Conservation (phyloP, 139 green algal genomes). For the Volvox africanus region DNA sequence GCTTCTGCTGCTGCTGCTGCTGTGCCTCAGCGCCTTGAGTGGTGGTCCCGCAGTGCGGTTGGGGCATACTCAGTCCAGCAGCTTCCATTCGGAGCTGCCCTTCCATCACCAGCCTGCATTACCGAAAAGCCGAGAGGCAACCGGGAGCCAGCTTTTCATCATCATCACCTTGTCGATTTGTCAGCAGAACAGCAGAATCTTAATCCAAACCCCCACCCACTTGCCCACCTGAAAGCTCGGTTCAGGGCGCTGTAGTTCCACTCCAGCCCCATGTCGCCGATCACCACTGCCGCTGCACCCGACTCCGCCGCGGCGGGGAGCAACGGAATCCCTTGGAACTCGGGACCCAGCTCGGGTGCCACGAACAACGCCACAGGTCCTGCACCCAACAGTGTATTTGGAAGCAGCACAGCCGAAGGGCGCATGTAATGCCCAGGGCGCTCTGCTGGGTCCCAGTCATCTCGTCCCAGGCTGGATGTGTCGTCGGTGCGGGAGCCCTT, state of each 20-base stretch:
- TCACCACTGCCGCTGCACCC: slow-evolving; percentile 15
- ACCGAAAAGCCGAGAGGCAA: not conserved
- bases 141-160: not conserved
- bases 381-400: not conserved
- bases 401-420: too few relatives aligned
- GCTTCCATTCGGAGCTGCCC: not conserved
- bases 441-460: too few relatives aligned
- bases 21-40: not conserved
- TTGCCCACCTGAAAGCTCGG: slow-evolving; percentile 22
- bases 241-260: slow-evolving; percentile 28
- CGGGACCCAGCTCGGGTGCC: not conserved
- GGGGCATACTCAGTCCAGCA: not conserved
- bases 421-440: too few relatives aligned
- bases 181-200: not conserved
- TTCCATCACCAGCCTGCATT: slow-evolving; percentile 8
- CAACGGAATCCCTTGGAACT: slow-evolving; percentile 6
- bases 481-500: too few relatives aligned
- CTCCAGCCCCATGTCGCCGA: slow-evolving; percentile 32
- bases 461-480: too few relatives aligned
- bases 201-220: not conserved
- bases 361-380: slow-evolving; percentile 15
- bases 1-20: not conserved
- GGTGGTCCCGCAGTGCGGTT: not conserved
- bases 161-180: not conserved
- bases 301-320: not conserved